A percentile compares a stretch with the other conserved stretches of the same genome.
Evolutionary conservation across 1,284 basidiomycete genomes (phyloP).

Genomic region (Malassezia dermatis): DNA sequence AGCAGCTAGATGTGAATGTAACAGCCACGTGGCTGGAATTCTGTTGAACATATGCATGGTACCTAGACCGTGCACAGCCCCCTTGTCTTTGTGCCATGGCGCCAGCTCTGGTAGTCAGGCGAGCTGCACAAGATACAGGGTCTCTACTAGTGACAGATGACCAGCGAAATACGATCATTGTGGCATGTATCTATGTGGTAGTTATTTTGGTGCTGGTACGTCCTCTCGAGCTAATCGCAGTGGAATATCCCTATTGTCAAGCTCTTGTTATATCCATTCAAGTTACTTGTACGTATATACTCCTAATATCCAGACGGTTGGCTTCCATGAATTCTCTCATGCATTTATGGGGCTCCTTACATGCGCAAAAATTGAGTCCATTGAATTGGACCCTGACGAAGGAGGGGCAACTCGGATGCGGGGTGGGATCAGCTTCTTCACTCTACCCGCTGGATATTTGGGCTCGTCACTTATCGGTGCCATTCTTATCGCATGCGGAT

Average conservation of each 20-base stretch:
- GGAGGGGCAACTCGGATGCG: slow-evolving; percentile 87
- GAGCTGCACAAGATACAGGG: background rate
- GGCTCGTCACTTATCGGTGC: slow-evolving; percentile 72
- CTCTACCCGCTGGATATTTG: slow-evolving; percentile 61
- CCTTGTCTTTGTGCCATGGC: background rate
- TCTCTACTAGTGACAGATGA: slow-evolving; percentile 31
- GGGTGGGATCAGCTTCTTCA: slow-evolving; percentile 75
- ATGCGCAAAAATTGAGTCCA: slow-evolving; percentile 71
- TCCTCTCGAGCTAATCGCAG: background rate
- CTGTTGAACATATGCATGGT: background rate
- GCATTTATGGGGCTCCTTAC: slow-evolving; percentile 58
- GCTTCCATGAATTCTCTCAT: slow-evolving; percentile 40
- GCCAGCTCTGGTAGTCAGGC: background rate
- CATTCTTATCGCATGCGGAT: slow-evolving; percentile 73
- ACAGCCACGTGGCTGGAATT: slow-evolving; percentile 5
- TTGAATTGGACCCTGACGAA: slow-evolving; percentile 56
- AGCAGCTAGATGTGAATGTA: background rate
- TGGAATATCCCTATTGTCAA: slow-evolving; percentile 43
- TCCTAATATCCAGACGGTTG: slow-evolving; percentile 19
- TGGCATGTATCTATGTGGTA: slow-evolving; percentile 38
- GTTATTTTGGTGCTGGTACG: slow-evolving; percentile 34
- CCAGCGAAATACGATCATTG: slow-evolving; percentile 43
- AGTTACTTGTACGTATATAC: slow-evolving; percentile 25
- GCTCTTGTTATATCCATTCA: slow-evolving; percentile 46
- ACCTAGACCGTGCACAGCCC: background rate